Conservation (phyloP, 73 alveolate genomes). For the Blepharisma stoltei region DNA sequence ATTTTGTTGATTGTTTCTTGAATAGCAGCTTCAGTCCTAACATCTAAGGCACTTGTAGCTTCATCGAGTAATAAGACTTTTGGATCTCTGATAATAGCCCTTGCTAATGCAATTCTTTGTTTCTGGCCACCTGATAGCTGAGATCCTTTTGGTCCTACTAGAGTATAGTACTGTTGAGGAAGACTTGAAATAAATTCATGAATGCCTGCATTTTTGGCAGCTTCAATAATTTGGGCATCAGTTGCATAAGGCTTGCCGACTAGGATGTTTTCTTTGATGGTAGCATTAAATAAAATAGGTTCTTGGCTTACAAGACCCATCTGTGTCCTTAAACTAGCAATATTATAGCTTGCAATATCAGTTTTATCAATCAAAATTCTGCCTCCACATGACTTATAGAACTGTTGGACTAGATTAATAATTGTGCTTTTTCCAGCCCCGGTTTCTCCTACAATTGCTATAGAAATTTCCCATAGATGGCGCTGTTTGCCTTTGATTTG, state of each 20-base stretch:
- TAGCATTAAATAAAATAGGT: constrained; percentile 81
- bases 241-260: constrained; percentile 83
- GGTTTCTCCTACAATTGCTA: constrained; percentile 85
- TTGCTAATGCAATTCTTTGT: constrained; percentile 55
- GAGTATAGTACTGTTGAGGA: constrained; percentile 38
- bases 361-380: constrained; percentile 67
- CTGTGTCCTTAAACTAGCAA: constrained; percentile 55
- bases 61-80: constrained; percentile 50
- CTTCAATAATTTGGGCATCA: constrained; percentile 77
- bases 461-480: too few species aligned
- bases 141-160: constrained; percentile 47
- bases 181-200: constrained; percentile 42
- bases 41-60: constrained; percentile 60
- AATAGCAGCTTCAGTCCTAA: constrained; percentile 38
- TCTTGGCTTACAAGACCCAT: constrained; percentile 91
- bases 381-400: constrained; percentile 85
- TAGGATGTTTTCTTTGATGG: constrained; percentile 69
- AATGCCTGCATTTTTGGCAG: constrained; percentile 76
- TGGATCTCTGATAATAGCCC: constrained; percentile 51
- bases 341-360: constrained; percentile 54
- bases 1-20: constrained; percentile 44
- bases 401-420: constrained; percentile 80
- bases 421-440: constrained; percentile 96
- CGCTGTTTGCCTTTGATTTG: too few species aligned
- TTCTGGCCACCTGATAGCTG: constrained; percentile 57